phyloP scores from a whole-genome alignment of 2,329 filamentous ascomycete genomes.

The Calonectria henricotiae region DNA sequence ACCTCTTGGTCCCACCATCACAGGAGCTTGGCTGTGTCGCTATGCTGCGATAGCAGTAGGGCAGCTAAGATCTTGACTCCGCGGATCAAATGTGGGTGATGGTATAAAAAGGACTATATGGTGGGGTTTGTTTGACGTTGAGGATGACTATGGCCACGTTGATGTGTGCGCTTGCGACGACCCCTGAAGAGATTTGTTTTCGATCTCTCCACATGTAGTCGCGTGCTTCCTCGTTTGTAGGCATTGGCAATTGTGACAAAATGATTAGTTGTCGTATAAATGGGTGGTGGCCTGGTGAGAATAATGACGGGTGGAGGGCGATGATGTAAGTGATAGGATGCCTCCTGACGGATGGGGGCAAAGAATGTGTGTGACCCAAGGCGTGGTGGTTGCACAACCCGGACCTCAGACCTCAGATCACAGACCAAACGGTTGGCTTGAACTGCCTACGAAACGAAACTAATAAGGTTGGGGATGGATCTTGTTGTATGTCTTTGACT shows the following conservation, averaged over 20 bases:
- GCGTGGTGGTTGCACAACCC: constrained; percentile 35
- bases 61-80: constrained; percentile 14
- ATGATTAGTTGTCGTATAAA: constrained; percentile 28
- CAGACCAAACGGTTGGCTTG: constrained; percentile 4
- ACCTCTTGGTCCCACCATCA: constrained; percentile 22
- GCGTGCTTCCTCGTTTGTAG: not conserved
- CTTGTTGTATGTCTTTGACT: constrained; percentile 28
- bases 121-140: constrained; percentile 24
- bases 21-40: constrained; percentile 8
- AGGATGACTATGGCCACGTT: constrained; percentile 15
- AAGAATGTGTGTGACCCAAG: constrained; percentile 29
- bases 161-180: constrained; percentile 15
- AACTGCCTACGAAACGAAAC: constrained; percentile 7
- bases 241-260: constrained; percentile 12
- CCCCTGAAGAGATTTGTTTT: not conserved
- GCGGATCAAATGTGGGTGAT: constrained; percentile 13
- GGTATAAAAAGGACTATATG: constrained; percentile 12
- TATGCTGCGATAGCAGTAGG: not conserved
- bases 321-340: constrained; percentile 40
- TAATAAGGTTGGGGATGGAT: constrained; percentile 27
- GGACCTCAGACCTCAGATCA: constrained; percentile 25
- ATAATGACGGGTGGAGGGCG: constrained; percentile 13
- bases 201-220: constrained; percentile 10
- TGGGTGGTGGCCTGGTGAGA: constrained; percentile 17
- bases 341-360: constrained; percentile 17